phyloP scores from a whole-genome alignment of 2,329 filamentous ascomycete species.

The Pseudogymnoascus sp. region DNA sequence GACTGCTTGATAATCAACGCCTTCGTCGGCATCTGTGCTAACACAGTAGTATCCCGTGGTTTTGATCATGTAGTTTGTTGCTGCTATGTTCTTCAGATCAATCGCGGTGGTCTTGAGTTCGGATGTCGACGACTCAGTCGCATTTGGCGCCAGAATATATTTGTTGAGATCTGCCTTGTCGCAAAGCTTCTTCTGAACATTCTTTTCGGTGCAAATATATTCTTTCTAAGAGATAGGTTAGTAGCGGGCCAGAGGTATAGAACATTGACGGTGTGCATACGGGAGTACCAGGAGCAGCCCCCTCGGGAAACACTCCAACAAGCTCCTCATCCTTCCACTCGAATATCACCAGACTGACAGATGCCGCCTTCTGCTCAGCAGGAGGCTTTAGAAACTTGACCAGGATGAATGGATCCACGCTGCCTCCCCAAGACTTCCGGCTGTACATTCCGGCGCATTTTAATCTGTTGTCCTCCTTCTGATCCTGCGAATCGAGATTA shows the following conservation, averaged over 20 bases:
- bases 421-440: constrained; percentile 77
- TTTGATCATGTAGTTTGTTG: constrained; percentile 74
- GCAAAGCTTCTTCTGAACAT: constrained; percentile 62
- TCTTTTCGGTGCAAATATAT: constrained; percentile 68
- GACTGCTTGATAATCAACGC: constrained; percentile 62
- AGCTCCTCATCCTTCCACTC: constrained; percentile 83
- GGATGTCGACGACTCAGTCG: constrained; percentile 59
- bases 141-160: constrained; percentile 74
- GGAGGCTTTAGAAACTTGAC: constrained; percentile 61
- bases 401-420: constrained; percentile 79
- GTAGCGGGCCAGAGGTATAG: constrained; percentile 14
- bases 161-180: constrained; percentile 69
- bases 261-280: not conserved
- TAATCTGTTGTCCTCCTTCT: constrained; percentile 68
- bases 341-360: constrained; percentile 81
- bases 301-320: constrained; percentile 58
- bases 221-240: constrained; percentile 41
- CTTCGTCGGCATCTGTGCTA: constrained; percentile 58
- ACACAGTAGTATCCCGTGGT: constrained; percentile 97
- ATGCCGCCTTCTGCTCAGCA: constrained; percentile 47
- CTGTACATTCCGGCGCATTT: constrained; percentile 92
- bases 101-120: constrained; percentile 72
- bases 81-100: constrained; percentile 64
- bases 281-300: constrained; percentile 23
- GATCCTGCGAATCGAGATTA: constrained; percentile 44